These are phyloP conservation scores for Rhododendron vialii DNA, from an alignment of 148 eudicot genomes.

Conservation along the genomic window DNA sequence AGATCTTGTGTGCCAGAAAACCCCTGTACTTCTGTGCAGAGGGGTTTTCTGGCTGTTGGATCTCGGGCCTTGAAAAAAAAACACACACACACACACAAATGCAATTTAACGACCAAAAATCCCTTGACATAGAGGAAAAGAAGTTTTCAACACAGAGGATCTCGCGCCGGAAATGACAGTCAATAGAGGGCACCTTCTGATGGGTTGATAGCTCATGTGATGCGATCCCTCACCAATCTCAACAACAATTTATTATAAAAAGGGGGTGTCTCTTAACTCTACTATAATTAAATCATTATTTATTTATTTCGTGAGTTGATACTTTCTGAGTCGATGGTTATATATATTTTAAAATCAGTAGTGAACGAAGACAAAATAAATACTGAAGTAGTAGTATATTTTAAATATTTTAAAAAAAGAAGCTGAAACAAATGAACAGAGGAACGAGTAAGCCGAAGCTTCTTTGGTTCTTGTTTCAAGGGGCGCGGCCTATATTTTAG, in stretches of 20 bases:
- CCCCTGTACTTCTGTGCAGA: too few relatives aligned
- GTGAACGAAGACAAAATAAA: background rate
- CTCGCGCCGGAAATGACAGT: background rate
- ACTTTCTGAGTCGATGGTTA: background rate
- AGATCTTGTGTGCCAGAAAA: too few relatives aligned
- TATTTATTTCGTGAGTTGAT: background rate
- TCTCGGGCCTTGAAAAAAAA: too few relatives aligned
- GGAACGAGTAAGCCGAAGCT: background rate
- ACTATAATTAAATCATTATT: background rate
- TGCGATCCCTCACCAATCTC: slow-evolving; percentile 3
- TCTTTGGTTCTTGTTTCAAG: background rate
- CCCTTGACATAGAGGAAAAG: too few relatives aligned
- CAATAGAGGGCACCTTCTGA: background rate
- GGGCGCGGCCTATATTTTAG: background rate
- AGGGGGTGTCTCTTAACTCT: background rate
- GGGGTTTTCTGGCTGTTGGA: too few relatives aligned
- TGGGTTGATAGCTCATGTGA: background rate
- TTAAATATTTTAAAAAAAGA: too few relatives aligned
- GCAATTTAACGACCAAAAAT: too few relatives aligned
- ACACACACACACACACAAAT: too few relatives aligned
- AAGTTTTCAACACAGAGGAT: too few relatives aligned
- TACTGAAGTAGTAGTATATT: background rate
- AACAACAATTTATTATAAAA: background rate
- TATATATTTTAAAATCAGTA: background rate
- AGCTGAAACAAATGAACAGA: background rate